Base-by-base conservation (phyloP, 768 basidiomycete species). In the Royoungia palumana region DNA sequence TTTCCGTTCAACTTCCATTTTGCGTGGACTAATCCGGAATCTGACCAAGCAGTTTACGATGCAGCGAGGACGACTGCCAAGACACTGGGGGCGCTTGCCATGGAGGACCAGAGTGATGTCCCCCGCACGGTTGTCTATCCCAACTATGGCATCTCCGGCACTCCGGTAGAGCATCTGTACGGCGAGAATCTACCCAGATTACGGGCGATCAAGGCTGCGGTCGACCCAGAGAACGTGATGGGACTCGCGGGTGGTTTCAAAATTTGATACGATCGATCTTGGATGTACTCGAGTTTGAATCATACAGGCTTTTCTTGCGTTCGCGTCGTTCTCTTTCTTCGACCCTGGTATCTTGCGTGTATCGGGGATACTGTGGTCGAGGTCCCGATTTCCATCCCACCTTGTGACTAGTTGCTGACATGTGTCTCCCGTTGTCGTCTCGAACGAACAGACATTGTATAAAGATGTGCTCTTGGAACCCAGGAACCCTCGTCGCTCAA, bases 211-310 rank as follows among this genome's bases (percentile, higher is more conserved):
- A 79, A 78, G 56, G 61, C 46, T 42, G 47, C 44, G 10, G 71
- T 78, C 30, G 84, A 85, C 59, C 83, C 82, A 0, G 41, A 66
- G 5, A 72, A 80, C 55, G 71, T 84, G 6, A 85, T 85, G 83
- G 75, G 73, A 8, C 72, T 82, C 10, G 71, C 82, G n/a, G 83
- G 84, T 0, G 81, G 82, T 8, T 83, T 75, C 62, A 85, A 44
- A 32, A 32, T 32, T 25, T 25, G 24, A 25, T 8, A 8, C 24
- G 24, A 8, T 14, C 12, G 30, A 13, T 30, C 14, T 4, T 14
- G 6, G 16, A 14, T 32, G 32, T 32, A 16, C 14, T 32, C 7
- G 13, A 25, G 24, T 25, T 25, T 4, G 24, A 25, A 25, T 25
- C 24, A 25, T 4, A 8, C 24, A 25, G 24, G 8, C 24, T 25